Conservation (phyloP, 768 basidiomycete species). For the Hygrophorus pudorinus region DNA sequence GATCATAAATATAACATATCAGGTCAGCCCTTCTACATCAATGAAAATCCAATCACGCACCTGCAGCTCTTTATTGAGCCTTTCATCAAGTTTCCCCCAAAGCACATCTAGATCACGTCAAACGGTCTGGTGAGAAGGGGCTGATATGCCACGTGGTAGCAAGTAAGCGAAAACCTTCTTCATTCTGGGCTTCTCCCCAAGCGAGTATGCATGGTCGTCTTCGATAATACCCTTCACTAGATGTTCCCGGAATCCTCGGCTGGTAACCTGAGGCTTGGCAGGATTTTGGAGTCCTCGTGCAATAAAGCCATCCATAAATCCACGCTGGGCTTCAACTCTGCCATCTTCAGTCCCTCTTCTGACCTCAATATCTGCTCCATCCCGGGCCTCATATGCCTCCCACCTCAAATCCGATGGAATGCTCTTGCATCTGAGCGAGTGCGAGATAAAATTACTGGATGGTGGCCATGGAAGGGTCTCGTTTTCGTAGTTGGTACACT, state of each 20-base stretch:
- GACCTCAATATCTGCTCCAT: background rate
- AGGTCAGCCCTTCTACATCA: background rate
- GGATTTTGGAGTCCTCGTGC: slow-evolving; percentile 1
- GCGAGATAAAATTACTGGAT: background rate
- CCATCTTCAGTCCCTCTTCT: background rate
- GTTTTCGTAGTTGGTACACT: background rate
- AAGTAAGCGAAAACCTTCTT: background rate
- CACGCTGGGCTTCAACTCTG: background rate
- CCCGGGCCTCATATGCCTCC: background rate
- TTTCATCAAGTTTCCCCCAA: background rate
- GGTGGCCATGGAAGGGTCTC: background rate
- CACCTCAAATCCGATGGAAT: background rate
- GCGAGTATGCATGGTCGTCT: background rate
- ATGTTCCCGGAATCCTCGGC: background rate
- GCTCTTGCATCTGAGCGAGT: background rate
- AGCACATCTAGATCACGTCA: slow-evolving; percentile 1
- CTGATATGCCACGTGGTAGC: slow-evolving; percentile 1
- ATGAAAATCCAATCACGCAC: too few species aligned
- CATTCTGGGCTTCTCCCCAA: background rate
- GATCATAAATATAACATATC: background rate
- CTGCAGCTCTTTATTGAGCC: background rate
- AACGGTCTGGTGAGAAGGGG: slow-evolving; percentile 1
- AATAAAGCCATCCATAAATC: background rate
- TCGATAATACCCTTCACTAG: background rate
- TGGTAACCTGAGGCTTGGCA: background rate